Evolutionary conservation across 768 basidiomycete genomes (phyloP), one percentile per base, ranked within the genome.

Genomic region (Fibroporia radiculosa): DNA sequence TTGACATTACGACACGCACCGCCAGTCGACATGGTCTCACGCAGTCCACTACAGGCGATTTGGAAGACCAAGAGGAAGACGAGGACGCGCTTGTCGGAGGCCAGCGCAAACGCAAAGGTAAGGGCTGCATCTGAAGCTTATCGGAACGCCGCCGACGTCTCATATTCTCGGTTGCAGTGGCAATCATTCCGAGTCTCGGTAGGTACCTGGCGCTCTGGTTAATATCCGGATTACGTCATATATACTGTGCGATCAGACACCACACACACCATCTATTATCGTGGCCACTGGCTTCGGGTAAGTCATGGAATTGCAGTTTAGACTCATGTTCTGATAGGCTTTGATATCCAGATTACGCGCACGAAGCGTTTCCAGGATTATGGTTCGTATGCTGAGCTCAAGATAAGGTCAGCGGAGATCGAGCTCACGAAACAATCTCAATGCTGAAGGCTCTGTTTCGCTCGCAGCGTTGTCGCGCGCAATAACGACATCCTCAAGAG

Each of bases 261-360:
- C 0, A 88, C 84, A 6, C 88, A 91, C 61, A 91, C 86, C 13
- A 88, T 91, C 45, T 91, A 86, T 69, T 91, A 91, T 70, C 78
- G 78, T 57, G 88, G 88, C 40, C 89, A 91, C 57, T 90, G 87
- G 88, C 71, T 91, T 48, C 74, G 86, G 59, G 85, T 89, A 58
- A 48, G 77, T 28, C n/a, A 38, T 40, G 48, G 42, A 36, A 38
- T 40, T 33, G 33, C 26, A 42, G 27, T 32, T 34, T 41, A 24
- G 43, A 28, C 25, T 51, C 29, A 19, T 19, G 13, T 39, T 44
- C 49, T 51, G 45, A 60, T 51, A 16, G 42, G 32, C 26, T 52
- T 38, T 36, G n/a, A 16, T 16, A 24, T 36, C 34, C 38, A 89
- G 86, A 86, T 90, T 65, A 89, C 83, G 31, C 77, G 87, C 22